Base-by-base conservation (phyloP, 2,329 filamentous ascomycete genomes). In the Parastagonospora nodorum region DNA sequence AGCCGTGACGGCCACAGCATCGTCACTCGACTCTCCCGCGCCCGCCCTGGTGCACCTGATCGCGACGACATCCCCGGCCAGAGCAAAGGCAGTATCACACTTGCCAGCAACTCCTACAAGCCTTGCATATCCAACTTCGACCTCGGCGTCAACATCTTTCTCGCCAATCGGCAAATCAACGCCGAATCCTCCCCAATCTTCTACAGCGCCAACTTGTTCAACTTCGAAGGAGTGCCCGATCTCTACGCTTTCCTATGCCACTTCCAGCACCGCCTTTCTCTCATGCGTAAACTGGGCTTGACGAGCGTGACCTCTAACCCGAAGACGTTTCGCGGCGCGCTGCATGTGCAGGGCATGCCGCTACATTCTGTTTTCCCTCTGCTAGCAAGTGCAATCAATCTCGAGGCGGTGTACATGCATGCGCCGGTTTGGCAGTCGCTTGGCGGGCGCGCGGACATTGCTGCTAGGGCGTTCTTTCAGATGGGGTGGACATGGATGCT, bases 171-270 rank as follows among this genome's bases (percentile, higher is more conserved):
- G 6, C 49, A 47, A 29, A 40, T 51, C 39, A 43, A 51, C 12
- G 4, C 12, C 8, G 49, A 51, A 44, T 43, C 43, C 16, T 33
- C 38, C 4, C 4, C 43, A 8, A 28, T 47, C 12, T 47, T 51
- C 44, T 51, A 47, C 16, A 44, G 49, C 15, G 12, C 31, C 14
- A 51, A 51, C 16, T 12, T 51, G 27, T 51, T 51, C 27, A 27
- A 28, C 8, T 47, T 51, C 28, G 39, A 36, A 24, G 16, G 36
- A 2, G 27, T 37, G 5, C n/a, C n/a, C n/a, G 42, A 46, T 16
- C 19, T 50, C 2, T 31, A 42, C 24, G 14, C 32, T 5, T 50
- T 50, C 16, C 42, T 46, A 2, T 4, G 16, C 8, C 37, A 50
- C 24, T 46, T 46, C 38, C 7, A 24, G 3, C 24, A 30, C 9